A percentile compares a stretch with the other conserved stretches of the same genome.
phyloP scores from a whole-genome alignment of 129 eudicot genomes.

The Pseudognaphalium luteoalbum region DNA sequence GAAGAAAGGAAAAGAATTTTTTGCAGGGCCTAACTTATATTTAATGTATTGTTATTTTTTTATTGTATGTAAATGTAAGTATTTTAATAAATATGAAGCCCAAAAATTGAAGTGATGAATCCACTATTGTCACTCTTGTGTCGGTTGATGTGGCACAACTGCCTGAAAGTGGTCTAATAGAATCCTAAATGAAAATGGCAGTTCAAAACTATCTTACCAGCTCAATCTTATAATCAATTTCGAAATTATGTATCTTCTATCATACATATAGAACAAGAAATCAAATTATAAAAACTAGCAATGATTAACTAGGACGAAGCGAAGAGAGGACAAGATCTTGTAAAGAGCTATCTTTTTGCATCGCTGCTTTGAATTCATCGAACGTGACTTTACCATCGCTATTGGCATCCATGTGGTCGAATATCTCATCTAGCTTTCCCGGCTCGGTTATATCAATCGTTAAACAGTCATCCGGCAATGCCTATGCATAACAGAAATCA shows the following conservation, averaged over 20 bases:
- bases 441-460: slow-evolving; percentile 75
- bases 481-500: slow-evolving; percentile 34
- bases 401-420: slow-evolving; percentile 84
- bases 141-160: too few relatives aligned
- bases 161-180: too few relatives aligned
- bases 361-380: slow-evolving; percentile 80
- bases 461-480: slow-evolving; percentile 77
- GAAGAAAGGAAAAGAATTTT: too few relatives aligned
- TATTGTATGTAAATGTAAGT: too few relatives aligned
- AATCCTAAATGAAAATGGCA: not conserved
- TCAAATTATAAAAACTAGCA: not conserved
- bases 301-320: slow-evolving; percentile 47
- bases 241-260: not conserved
- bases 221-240: slow-evolving; percentile 4
- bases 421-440: slow-evolving; percentile 78
- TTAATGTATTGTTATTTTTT: too few relatives aligned
- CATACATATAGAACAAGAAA: not conserved
- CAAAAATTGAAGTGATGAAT: too few relatives aligned
- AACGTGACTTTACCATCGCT: slow-evolving; percentile 78
- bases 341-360: slow-evolving; percentile 75
- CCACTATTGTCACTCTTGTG: too few relatives aligned
- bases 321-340: slow-evolving; percentile 82
- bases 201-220: not conserved
- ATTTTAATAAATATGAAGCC: too few relatives aligned
- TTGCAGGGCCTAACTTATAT: too few relatives aligned